phyloP scores from a whole-genome alignment of 345 rosid species.

The Anacardium occidentale region DNA sequence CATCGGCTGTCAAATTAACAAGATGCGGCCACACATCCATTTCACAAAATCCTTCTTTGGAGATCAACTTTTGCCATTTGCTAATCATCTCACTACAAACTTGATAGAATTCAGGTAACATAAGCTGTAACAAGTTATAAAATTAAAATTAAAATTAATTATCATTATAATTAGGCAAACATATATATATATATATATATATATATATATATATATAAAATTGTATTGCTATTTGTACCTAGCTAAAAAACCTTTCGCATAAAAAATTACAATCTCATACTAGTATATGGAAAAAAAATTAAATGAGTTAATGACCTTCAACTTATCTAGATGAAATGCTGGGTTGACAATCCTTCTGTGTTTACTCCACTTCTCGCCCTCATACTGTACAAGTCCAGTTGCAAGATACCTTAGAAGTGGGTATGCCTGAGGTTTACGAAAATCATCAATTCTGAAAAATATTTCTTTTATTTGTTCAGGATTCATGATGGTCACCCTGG shows the following conservation, averaged over 20 bases:
- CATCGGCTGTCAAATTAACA: constrained; percentile 35
- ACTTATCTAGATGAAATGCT: constrained; percentile 48
- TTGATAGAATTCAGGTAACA: constrained; percentile 28
- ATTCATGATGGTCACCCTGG: constrained; percentile 35
- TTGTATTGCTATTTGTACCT: too few relatives aligned
- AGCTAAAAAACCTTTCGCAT: too few relatives aligned
- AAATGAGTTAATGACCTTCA: constrained; percentile 34
- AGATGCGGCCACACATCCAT: constrained; percentile 42
- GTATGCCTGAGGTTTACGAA: constrained; percentile 25
- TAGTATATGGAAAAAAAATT: too few relatives aligned
- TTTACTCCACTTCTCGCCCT: constrained; percentile 48
- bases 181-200: too few relatives aligned
- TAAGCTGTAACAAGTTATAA: background rate
- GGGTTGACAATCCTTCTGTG: constrained; percentile 52
- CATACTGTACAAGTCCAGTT: constrained; percentile 30
- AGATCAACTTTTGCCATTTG: constrained; percentile 30
- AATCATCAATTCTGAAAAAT: constrained; percentile 32
- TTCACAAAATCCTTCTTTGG: constrained; percentile 25
- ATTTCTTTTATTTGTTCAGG: constrained; percentile 43
- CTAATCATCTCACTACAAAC: constrained; percentile 29
- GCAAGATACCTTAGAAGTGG: constrained; percentile 29
- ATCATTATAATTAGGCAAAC: background rate
- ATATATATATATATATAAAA: too few relatives aligned
- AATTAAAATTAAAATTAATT: background rate
- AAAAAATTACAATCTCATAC: background rate